These are phyloP conservation scores for Teratosphaeriaceae sp. DNA, from an alignment of 2,329 filamentous ascomycete genomes.

Conservation along the genomic window DNA sequence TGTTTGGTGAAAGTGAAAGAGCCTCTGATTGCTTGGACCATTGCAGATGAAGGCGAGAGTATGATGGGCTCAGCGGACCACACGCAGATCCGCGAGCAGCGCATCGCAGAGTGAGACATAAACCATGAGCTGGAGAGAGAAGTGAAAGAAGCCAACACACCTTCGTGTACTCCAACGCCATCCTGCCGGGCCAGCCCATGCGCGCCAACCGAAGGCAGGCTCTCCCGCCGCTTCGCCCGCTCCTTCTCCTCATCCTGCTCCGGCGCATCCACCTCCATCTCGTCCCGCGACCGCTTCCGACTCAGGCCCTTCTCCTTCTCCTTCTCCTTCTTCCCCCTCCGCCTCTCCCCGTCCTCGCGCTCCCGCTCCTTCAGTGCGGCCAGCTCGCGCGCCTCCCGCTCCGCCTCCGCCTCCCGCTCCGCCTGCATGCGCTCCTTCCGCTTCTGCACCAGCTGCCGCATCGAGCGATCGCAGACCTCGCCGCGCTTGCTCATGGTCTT, in stretches of 20 bases:
- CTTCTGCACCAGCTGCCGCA: constrained; percentile 61
- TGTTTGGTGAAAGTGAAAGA: too few relatives aligned
- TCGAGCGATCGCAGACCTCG: constrained; percentile 63
- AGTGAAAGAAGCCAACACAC: constrained; percentile 33
- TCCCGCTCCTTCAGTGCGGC: constrained; percentile 23
- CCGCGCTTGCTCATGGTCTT: constrained; percentile 46
- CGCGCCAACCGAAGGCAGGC: constrained; percentile 49
- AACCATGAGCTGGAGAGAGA: too few relatives aligned
- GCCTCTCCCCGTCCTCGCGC: constrained; percentile 14
- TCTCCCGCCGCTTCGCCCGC: constrained; percentile 73
- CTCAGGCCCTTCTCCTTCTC: constrained; percentile 12
- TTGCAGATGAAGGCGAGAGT: too few relatives aligned
- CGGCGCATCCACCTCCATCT: constrained; percentile 33
- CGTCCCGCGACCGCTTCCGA: constrained; percentile 26
- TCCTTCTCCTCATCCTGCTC: constrained; percentile 58
- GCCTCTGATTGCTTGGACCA: too few relatives aligned
- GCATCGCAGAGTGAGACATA: too few relatives aligned
- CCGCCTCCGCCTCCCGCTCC: constrained; percentile 45
- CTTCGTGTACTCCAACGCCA: constrained; percentile 53
- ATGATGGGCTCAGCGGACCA: background rate
- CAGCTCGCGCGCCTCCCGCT: constrained; percentile 45
- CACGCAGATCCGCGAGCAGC: background rate
- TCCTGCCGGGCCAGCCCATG: constrained; percentile 60
- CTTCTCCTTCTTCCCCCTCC: constrained; percentile 19
- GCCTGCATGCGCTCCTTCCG: constrained; percentile 56